Evolutionary conservation across 768 basidiomycete species (phyloP), one percentile per base, ranked within the genome.

Genomic region (Coprinellus aureogranulatus): DNA sequence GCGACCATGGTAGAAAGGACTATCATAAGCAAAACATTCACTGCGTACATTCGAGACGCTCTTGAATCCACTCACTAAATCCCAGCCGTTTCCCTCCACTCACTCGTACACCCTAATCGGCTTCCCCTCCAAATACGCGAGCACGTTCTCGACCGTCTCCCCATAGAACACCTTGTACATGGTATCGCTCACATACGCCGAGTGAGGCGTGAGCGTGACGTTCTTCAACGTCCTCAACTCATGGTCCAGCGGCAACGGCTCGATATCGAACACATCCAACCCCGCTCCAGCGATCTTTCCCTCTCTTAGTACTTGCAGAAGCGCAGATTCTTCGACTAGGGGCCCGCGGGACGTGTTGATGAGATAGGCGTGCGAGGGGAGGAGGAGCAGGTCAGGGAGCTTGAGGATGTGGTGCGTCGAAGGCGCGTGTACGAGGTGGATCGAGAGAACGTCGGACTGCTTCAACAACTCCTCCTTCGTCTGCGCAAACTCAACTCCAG

Each of bases 331-430:
- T 54, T 88, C 81, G 4, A 90, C 79, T 20, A 90, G 65, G 2
- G 85, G 85, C 0, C 88, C 50, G n/a, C 50, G 30, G n/a, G 83
- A 83, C 0, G 87, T 87, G 64, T 89, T 90, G 64, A 89, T 78
- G 54, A 89, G 73, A 63, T 84, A 76, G 0, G 85, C 78, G 2
- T 81, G 75, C 0, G 77, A 70, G 64, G 86, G 86, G 80, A 90
- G 77, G n/a, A 72, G 62, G 1, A 66, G 72, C 18, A 88, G 68
- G 53, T 86, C 82, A 4, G 69, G 28, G 59, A 5, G 70, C 72
- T 3, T 72, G 48, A 88, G 70, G 27, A 88, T 71, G 20, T 79
- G 76, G 3, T 68, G 70, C 0, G 86, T 86, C 23, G 72, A 65
- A 2, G 78, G 75, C 0, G 84, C 80, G 27, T 83, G 72, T 9